A percentile compares a stretch with the other conserved stretches of the same genome.
These are phyloP conservation scores for Violaceomyces palustris DNA, from an alignment of 1,284 basidiomycete species.

Conservation along the genomic window DNA sequence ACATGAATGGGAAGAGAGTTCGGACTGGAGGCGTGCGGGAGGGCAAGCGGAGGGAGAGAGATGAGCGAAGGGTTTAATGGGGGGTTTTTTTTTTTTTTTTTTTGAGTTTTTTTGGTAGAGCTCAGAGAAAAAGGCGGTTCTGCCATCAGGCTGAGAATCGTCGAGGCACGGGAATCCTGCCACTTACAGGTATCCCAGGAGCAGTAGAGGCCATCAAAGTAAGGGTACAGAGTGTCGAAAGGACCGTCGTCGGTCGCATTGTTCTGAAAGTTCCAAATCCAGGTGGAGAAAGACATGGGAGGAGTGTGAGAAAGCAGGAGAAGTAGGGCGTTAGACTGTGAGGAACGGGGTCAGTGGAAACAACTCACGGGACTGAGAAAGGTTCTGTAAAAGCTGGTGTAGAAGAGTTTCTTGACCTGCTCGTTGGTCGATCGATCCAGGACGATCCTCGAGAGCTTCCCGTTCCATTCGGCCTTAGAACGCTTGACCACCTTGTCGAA, in stretches of 20 bases:
- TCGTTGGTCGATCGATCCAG: constrained; percentile 28
- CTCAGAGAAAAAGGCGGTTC: no score
- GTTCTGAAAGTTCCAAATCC: constrained; percentile 5
- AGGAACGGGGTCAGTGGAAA: no score
- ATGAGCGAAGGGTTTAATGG: no score
- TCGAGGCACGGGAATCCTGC: background rate
- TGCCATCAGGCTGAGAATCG: background rate
- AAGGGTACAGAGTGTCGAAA: constrained; percentile 16
- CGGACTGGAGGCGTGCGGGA: constrained; percentile 26
- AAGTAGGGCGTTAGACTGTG: no score
- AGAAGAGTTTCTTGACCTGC: constrained; percentile 33
- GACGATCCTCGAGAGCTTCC: constrained; percentile 36
- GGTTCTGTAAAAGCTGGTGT: constrained; percentile 40
- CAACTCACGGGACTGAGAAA: constrained; percentile 32
- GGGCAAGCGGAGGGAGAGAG: background rate
- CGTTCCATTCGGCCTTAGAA: constrained; percentile 32
- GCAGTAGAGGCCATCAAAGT: constrained; percentile 42
- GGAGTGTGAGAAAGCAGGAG: no score
- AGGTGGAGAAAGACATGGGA: background rate
- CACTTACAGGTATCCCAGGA: constrained; percentile 30
- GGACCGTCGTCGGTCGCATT: constrained; percentile 34
- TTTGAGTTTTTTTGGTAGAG: no score
- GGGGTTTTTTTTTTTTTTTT: no score
- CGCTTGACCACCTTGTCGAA: constrained; percentile 24
- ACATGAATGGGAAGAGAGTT: constrained; percentile 40